Evolutionary conservation across 768 basidiomycete genomes (phyloP).

Genomic region (Boletus coccyginus): DNA sequence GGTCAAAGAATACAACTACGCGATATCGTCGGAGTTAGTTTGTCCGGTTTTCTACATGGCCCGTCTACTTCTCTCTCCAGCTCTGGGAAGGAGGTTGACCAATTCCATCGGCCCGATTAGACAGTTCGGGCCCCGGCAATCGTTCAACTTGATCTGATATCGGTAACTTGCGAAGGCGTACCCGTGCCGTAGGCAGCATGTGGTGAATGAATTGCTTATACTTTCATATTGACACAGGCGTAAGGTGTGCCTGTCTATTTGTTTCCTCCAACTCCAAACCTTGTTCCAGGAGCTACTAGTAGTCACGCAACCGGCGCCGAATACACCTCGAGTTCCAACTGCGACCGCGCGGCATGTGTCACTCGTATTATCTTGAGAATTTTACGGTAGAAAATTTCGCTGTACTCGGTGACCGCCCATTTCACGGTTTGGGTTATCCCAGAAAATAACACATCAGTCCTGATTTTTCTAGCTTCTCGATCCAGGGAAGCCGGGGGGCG

Average conservation of each 20-base stretch:
- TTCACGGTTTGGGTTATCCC: conserved; percentile 15
- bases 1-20: neutral
- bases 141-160: neutral
- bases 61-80: neutral
- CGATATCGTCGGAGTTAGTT: neutral
- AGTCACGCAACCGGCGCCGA: conserved; percentile 1
- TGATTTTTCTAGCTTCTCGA: neutral
- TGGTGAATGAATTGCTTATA: conserved; percentile 29
- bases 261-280: conserved; percentile 16
- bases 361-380: neutral
- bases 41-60: neutral
- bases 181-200: conserved; percentile 10
- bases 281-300: conserved; percentile 10
- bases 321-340: neutral
- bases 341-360: conserved; percentile 12
- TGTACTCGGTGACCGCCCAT: conserved; percentile 2
- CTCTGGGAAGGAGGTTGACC: neutral
- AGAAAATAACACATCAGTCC: conserved; percentile 3
- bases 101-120: neutral
- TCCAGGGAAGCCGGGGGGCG: conserved; percentile 1
- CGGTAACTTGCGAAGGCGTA: conserved; percentile 10
- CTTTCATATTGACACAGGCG: conserved; percentile 8
- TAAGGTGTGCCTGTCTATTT: conserved; percentile 21
- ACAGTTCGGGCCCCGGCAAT: conserved; percentile 4
- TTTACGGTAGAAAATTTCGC: neutral